Base-by-base conservation (phyloP, 2,329 filamentous ascomycete genomes). In the Diaporthe citri region DNA sequence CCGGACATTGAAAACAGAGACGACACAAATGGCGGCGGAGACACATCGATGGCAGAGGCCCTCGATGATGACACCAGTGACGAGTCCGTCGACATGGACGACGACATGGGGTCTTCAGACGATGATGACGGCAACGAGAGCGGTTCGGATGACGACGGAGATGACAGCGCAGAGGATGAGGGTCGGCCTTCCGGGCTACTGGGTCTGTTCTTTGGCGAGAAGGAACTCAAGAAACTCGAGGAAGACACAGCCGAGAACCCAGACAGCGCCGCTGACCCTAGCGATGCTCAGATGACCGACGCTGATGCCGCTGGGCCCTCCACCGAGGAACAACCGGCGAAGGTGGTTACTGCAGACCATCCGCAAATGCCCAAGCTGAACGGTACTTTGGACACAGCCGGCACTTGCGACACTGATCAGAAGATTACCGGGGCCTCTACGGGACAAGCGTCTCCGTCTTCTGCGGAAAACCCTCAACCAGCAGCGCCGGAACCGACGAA, bases 21-120 rank as follows among this genome's bases (percentile, higher is more conserved):
- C 15, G 78, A 77, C 3, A 80, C 81, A 2, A 80, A 83, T 5
- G 77, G 80, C 51, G 77, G 79, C 48, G 72, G 79, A 10, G 72
- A 77, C 22, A 39, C 60, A 8, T 74, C 70, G 71, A 76, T 79
- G 52, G 78, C 52, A 12, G 76, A 75, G 34, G 78, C 84, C 34
- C 82, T 82, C 8, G 78, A 82, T 56, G 85, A 86, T 57, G 90
- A 91, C 12, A 91, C 88, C 5, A 90, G 88, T 57, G 91, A 93
- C 77, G 91, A 93, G 80, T 93, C 91, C 2, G 85, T 93, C 31
- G 90, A 92, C 78, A 93, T 93, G 91, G 91, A 93, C 77, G 91
- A 93, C 75, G 91, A 93, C 74, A 83, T 92, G 78, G 90, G 89
- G 3, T 91, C 90, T 4, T 90, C 88, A 39, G 90, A 92, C 59